phyloP scores from a whole-genome alignment of 176 grass and related monocot species.

The Hsuehochloa calcarea region DNA sequence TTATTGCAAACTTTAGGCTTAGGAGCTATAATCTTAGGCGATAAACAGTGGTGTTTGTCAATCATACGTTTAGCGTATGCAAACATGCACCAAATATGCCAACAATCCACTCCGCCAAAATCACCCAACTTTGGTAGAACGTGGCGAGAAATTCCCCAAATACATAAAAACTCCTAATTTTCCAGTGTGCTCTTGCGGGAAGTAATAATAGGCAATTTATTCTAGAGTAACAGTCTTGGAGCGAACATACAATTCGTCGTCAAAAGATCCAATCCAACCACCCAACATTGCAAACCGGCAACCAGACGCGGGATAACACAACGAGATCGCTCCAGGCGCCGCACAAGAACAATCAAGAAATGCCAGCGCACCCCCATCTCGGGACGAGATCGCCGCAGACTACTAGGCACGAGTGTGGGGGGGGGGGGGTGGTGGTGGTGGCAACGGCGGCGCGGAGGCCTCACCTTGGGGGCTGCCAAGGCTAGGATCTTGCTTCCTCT shows the following conservation, averaged over 20 bases:
- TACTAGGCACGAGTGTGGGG: neutral
- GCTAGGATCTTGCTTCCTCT: conserved; percentile 32
- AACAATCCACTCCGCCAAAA: neutral
- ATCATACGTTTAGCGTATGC: neutral
- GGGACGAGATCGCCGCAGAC: conserved; percentile 1
- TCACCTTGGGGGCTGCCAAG: conserved; percentile 28
- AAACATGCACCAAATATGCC: neutral
- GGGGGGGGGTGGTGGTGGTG: too few species aligned
- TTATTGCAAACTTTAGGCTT: neutral
- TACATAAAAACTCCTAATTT: neutral
- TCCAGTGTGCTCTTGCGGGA: neutral
- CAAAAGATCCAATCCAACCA: conserved; percentile 20
- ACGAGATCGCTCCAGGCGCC: neutral
- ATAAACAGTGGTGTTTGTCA: neutral
- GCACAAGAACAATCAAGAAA: neutral
- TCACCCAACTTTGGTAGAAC: neutral
- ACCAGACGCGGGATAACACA: neutral
- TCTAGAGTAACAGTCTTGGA: neutral
- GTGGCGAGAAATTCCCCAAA: neutral
- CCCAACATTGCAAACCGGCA: neutral
- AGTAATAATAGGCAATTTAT: neutral
- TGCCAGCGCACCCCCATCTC: conserved; percentile 14
- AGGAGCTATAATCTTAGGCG: neutral
- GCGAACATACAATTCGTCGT: neutral
- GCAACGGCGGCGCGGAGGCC: conserved; percentile 13